Evolutionary conservation across 1,139 yeast genomes (phyloP).

Genomic region (Arxiozyma bovina): DNA sequence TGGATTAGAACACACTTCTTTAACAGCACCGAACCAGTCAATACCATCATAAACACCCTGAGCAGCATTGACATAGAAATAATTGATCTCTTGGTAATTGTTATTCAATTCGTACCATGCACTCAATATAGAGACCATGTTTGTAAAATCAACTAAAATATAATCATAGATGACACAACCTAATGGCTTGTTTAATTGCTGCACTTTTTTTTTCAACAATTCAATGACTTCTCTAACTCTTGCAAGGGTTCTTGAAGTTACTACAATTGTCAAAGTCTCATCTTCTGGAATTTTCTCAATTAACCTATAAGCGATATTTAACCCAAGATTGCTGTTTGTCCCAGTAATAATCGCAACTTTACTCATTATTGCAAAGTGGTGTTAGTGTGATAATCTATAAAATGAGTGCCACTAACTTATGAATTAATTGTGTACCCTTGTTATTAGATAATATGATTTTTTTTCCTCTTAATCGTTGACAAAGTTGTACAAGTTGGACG

Average conservation of each 20-base stretch:
- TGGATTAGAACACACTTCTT: conserved; percentile 57
- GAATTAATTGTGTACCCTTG: too few relatives aligned
- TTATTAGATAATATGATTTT: background rate
- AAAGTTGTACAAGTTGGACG: too few relatives aligned
- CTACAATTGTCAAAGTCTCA: conserved; percentile 61
- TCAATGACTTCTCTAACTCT: conserved; percentile 71
- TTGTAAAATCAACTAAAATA: conserved; percentile 74
- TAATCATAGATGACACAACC: conserved; percentile 77
- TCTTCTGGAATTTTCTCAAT: conserved; percentile 48
- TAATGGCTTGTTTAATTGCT: conserved; percentile 29
- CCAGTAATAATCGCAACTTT: conserved; percentile 54
- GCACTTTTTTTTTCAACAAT: conserved; percentile 40
- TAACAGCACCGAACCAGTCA: conserved; percentile 70
- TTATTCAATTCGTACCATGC: conserved; percentile 64
- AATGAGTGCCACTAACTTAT: too few relatives aligned
- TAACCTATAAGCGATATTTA: conserved; percentile 73
- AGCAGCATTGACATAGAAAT: conserved; percentile 78
- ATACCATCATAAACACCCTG: conserved; percentile 82
- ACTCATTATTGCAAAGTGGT: conserved; percentile 1
- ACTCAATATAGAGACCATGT: conserved; percentile 74
- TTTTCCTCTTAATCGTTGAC: too few relatives aligned
- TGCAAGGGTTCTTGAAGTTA: conserved; percentile 82
- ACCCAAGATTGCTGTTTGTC: conserved; percentile 69
- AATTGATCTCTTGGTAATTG: conserved; percentile 60
- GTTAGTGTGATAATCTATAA: background rate